Percentiles rank a stretch among this genome's conserved stretches.
These are phyloP conservation scores for Vitis hybrid DNA, from an alignment of 177 flowering plant species.

Conservation along the genomic window DNA sequence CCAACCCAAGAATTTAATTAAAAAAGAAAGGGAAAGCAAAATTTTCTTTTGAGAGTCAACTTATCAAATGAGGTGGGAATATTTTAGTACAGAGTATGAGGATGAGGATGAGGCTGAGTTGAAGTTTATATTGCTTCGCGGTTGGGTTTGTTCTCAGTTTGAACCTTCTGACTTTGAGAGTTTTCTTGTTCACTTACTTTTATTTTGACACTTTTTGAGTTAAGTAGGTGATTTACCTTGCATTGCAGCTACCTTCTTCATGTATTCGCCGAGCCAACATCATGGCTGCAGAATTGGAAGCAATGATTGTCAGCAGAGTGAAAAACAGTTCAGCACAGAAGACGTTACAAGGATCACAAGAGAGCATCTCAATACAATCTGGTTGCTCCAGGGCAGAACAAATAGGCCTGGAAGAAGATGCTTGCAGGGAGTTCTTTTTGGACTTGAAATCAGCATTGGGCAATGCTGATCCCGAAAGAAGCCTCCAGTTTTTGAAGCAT, in stretches of 20 bases:
- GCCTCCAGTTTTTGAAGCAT: slow-evolving; percentile 35
- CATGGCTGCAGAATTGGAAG: slow-evolving; percentile 76
- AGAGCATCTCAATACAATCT: background rate
- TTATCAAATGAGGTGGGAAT: too few species aligned
- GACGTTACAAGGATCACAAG: background rate
- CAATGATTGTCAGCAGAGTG: slow-evolving; percentile 33
- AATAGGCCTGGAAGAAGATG: slow-evolving; percentile 10
- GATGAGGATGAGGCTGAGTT: too few species aligned
- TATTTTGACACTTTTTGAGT: too few species aligned
- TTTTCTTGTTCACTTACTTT: background rate
- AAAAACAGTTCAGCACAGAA: slow-evolving; percentile 14
- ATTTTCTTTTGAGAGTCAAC: too few species aligned
- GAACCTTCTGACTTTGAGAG: background rate
- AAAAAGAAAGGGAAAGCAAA: too few species aligned
- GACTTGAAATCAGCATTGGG: slow-evolving; percentile 41
- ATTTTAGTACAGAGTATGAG: too few species aligned
- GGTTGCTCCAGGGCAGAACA: slow-evolving; percentile 5
- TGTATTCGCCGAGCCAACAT: slow-evolving; percentile 61
- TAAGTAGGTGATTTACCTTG: background rate
- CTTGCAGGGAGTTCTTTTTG: slow-evolving; percentile 37
- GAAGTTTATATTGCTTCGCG: background rate
- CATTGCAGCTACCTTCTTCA: slow-evolving; percentile 59
- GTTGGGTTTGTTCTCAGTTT: background rate
- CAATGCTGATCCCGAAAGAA: slow-evolving; percentile 26
- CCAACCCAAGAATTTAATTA: too few species aligned